These are phyloP conservation scores for Neurospora sp. DNA, from an alignment of 495 filamentous ascomycete species.

Conservation along the genomic window DNA sequence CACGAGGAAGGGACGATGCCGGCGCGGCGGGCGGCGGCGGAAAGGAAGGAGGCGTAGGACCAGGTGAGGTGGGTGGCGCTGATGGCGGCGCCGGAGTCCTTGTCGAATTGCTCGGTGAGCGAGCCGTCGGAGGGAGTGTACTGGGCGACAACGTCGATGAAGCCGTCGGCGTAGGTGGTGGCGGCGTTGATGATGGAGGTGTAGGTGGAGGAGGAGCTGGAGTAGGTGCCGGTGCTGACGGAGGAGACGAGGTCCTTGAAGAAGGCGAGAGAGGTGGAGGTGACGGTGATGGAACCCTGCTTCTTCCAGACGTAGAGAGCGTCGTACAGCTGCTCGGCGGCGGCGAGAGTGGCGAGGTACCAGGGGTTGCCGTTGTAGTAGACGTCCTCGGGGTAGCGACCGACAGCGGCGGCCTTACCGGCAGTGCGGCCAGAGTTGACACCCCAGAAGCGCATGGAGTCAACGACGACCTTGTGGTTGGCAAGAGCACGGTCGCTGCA, in stretches of 20 bases:
- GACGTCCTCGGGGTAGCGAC: slow-evolving; percentile 58
- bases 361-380: slow-evolving; percentile 61
- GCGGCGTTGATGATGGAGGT: slow-evolving; percentile 43
- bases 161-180: slow-evolving; percentile 55
- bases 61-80: slow-evolving; percentile 56
- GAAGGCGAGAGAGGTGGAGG: slow-evolving; percentile 44
- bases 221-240: slow-evolving; percentile 42
- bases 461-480: slow-evolving; percentile 54
- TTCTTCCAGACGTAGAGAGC: slow-evolving; percentile 51
- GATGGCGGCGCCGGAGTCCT: slow-evolving; percentile 38
- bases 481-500: slow-evolving; percentile 52
- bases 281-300: slow-evolving; percentile 42
- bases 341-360: slow-evolving; percentile 55
- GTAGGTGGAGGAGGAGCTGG: slow-evolving; percentile 36
- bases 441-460: slow-evolving; percentile 55
- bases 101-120: slow-evolving; percentile 52
- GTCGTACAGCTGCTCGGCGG: slow-evolving; percentile 57
- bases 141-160: slow-evolving; percentile 41
- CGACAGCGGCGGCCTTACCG: slow-evolving; percentile 50
- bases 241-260: slow-evolving; percentile 43
- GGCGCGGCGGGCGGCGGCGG: slow-evolving; percentile 39
- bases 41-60: slow-evolving; percentile 58
- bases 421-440: slow-evolving; percentile 43
- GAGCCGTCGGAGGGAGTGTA: slow-evolving; percentile 43
- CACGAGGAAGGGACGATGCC: slow-evolving; percentile 46